Percentiles rank a stretch among this genome's conserved stretches.
Evolutionary conservation across 305 asterid species (phyloP).

Genomic region (Fraxinus platypoda): DNA sequence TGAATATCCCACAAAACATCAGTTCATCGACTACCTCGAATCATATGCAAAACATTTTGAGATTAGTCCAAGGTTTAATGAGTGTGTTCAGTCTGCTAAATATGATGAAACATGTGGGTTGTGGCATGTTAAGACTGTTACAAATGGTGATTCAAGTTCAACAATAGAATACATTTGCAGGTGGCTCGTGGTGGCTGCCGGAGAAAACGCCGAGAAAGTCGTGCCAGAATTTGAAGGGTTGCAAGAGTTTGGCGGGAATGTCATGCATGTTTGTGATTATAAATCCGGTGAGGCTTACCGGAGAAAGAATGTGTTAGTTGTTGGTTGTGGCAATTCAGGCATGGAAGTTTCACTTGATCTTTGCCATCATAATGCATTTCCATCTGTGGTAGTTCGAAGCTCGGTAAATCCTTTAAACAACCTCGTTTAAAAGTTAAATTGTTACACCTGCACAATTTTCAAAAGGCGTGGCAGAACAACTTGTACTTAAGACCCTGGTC

Average conservation of each 20-base stretch:
- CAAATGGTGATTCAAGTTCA: background rate
- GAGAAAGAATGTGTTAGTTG: conserved; percentile 15
- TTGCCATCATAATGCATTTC: conserved; percentile 15
- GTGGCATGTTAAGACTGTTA: conserved; percentile 9
- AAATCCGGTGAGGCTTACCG: conserved; percentile 12
- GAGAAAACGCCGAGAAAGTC: conserved; percentile 16
- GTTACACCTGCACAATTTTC: background rate
- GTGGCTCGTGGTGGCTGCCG: conserved; percentile 23
- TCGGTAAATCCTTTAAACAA: conserved; percentile 13
- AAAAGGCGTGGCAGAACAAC: background rate
- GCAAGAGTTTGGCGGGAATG: conserved; percentile 7
- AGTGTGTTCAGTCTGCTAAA: background rate
- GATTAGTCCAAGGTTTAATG: conserved; percentile 5
- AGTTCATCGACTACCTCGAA: conserved; percentile 6
- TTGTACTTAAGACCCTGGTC: background rate
- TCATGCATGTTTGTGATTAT: conserved; percentile 16
- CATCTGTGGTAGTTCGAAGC: conserved; percentile 10
- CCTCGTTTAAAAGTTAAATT: background rate
- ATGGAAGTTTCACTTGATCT: conserved; percentile 24
- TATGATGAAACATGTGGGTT: conserved; percentile 6
- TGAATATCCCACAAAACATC: conserved; percentile 3
- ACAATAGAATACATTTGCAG: conserved; percentile 12
- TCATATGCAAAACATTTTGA: background rate
- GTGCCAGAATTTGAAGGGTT: conserved; percentile 22
- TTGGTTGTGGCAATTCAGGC: conserved; percentile 25